These are phyloP conservation scores for Stereocaulon alpinum DNA, from an alignment of 495 filamentous ascomycete species.

Conservation along the genomic window DNA sequence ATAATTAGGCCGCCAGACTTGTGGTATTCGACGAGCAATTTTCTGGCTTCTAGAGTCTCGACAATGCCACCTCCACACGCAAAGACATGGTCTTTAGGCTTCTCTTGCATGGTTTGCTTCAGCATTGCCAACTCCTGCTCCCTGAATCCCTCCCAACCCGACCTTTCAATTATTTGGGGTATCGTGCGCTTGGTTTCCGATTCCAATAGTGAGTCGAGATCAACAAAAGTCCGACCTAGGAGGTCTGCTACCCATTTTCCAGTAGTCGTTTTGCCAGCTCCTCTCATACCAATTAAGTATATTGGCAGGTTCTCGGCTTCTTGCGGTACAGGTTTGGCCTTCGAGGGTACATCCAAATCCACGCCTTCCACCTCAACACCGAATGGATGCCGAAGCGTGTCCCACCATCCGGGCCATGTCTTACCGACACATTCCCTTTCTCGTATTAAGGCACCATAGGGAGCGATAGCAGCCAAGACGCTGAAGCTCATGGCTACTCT, in stretches of 20 bases:
- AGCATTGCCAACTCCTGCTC: conserved; percentile 69
- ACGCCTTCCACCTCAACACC: conserved; percentile 60
- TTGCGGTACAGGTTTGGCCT: conserved; percentile 25
- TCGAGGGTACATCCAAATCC: conserved; percentile 43
- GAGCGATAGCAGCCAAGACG: conserved; percentile 70
- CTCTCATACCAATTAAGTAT: conserved; percentile 95
- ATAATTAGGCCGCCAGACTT: conserved; percentile 79
- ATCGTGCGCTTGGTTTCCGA: conserved; percentile 58
- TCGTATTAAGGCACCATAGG: conserved; percentile 62
- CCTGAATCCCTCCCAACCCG: conserved; percentile 85
- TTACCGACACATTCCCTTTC: conserved; percentile 93
- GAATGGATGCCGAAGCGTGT: conserved; percentile 68
- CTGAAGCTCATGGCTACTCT: conserved; percentile 97
- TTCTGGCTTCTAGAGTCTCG: conserved; percentile 72
- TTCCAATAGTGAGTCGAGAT: conserved; percentile 84
- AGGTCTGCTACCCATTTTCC: conserved; percentile 71
- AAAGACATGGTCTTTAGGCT: conserved; percentile 67
- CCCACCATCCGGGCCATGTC: conserved; percentile 99
- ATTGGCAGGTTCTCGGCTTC: conserved; percentile 51
- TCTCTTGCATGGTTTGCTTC: conserved; percentile 58
- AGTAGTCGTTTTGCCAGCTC: conserved; percentile 91
- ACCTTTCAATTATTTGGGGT: conserved; percentile 66
- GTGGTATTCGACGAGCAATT: conserved; percentile 63
- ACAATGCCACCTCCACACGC: conserved; percentile 92
- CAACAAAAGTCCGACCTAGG: conserved; percentile 66